phyloP scores from a whole-genome alignment of 208 protist species.

The Wallacemonas rigidus region DNA sequence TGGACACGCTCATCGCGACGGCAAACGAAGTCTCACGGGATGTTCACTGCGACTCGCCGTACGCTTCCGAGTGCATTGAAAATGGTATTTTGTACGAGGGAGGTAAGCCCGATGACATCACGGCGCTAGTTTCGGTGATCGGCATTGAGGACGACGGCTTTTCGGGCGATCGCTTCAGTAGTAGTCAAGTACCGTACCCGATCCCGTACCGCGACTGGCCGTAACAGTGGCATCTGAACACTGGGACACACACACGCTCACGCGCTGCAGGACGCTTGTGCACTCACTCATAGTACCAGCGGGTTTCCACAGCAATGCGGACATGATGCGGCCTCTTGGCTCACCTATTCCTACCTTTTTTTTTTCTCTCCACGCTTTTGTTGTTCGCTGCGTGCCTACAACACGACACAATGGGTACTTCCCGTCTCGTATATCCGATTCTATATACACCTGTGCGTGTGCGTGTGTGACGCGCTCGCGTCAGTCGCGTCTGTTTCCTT shows the following conservation, averaged over 20 bases:
- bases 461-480: not conserved
- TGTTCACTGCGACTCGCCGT: constrained; percentile 56
- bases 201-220: constrained; percentile 72
- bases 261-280: not conserved
- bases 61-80: constrained; percentile 66
- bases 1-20: constrained; percentile 37
- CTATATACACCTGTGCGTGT: not conserved
- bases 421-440: not conserved
- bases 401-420: not conserved
- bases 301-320: too few relatives aligned
- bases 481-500: not conserved
- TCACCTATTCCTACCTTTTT: not conserved
- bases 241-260: not conserved
- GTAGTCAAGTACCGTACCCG: constrained; percentile 44
- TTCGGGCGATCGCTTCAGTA: constrained; percentile 44
- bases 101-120: constrained; percentile 84
- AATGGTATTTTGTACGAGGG: constrained; percentile 65
- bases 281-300: not conserved
- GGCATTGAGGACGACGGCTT: constrained; percentile 45
- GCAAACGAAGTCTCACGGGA: constrained; percentile 44
- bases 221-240: constrained; percentile 16
- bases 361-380: not conserved
- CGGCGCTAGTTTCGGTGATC: constrained; percentile 60
- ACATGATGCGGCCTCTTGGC: too few relatives aligned
- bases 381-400: not conserved